Evolutionary conservation across 345 rosid genomes (phyloP).

Genomic region (Populus simonii): DNA sequence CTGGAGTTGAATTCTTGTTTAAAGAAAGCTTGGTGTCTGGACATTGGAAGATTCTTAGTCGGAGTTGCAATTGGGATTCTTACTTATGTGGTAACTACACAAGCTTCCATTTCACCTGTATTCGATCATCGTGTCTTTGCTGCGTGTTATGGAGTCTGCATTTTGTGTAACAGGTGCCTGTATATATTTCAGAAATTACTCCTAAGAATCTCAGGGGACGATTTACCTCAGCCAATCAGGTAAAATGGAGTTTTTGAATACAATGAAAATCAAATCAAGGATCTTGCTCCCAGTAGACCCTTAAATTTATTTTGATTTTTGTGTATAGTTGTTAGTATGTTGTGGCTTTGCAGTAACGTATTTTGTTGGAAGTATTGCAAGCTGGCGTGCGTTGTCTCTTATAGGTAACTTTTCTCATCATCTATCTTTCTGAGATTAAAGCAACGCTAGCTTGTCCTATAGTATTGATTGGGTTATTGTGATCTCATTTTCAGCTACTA

Average conservation of each 20-base stretch:
- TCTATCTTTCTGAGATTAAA: neutral
- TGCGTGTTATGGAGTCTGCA: neutral
- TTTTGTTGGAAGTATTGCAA: conserved; percentile 28
- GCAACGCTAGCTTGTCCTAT: neutral
- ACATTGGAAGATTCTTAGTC: conserved; percentile 40
- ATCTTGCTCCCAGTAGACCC: neutral
- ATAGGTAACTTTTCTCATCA: conserved; percentile 11
- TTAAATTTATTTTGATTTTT: neutral
- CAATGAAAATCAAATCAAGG: too few relatives aligned
- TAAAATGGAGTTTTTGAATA: neutral
- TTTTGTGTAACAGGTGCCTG: conserved; percentile 27
- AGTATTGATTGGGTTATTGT: too few relatives aligned
- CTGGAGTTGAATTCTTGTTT: conserved; percentile 7
- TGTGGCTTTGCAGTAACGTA: conserved; percentile 25
- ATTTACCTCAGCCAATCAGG: conserved; percentile 25
- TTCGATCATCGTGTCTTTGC: neutral
- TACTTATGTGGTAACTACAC: conserved; percentile 42
- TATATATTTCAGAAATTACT: conserved; percentile 46
- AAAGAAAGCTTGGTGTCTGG: conserved; percentile 39
- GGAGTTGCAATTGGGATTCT: conserved; percentile 46
- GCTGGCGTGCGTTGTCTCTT: conserved; percentile 39
- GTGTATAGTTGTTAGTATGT: conserved; percentile 22
- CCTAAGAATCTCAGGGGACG: conserved; percentile 34
- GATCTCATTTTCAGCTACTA: conserved; percentile 22
- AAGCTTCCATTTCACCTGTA: neutral